Base-by-base conservation (phyloP, 106 monocot genomes). In the Triglochin maritima region DNA sequence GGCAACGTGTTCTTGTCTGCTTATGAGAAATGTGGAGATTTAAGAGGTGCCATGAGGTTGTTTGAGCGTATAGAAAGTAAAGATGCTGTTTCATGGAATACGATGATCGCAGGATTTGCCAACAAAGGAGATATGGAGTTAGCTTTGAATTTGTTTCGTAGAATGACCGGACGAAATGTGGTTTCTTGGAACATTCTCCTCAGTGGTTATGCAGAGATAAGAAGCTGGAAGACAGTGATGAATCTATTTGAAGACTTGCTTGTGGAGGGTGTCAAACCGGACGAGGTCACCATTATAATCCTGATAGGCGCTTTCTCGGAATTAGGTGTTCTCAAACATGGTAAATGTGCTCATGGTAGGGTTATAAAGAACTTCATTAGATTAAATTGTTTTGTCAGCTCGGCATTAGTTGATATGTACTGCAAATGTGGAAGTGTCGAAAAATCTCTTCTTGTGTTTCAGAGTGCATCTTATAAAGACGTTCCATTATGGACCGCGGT, bases 381-480 rank as follows among this genome's bases (percentile, higher is more conserved):
- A 41, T 4, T 65, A 3, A 86, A 86, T 79, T 74, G 77, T 69
- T 81, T 86, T 55, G n/a, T 90, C 9, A 83, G 77, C 45, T 83
- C 89, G 15, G 86, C 83, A 15, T 44, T 86, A 56, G 75, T 90
- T 57, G 83, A 90, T 63, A 90, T 90, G 89, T 90, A 90, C 53
- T 75, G 69, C 66, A 86, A 83, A 57, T 90, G 86, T 75, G 86
- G 89, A n/a, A 86, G 74, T 55, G 60, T 83, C 47, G 65, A 75
- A 15, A 77, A 50, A 50, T 63, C 81, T 62, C 69, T 59, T 57
- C 1, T 11, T 43, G 63, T 83, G 41, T 86, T 83, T 44, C n/a
- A 73, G 46, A 74, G 63, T 59, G 60, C 81, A 2, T n/a, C 62
- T 49, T 15, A 68, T 46, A 86, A 71, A 70, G 89, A 86, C 72